Base-by-base conservation (phyloP, 345 rosid species). In the Pugionium cornutum region DNA sequence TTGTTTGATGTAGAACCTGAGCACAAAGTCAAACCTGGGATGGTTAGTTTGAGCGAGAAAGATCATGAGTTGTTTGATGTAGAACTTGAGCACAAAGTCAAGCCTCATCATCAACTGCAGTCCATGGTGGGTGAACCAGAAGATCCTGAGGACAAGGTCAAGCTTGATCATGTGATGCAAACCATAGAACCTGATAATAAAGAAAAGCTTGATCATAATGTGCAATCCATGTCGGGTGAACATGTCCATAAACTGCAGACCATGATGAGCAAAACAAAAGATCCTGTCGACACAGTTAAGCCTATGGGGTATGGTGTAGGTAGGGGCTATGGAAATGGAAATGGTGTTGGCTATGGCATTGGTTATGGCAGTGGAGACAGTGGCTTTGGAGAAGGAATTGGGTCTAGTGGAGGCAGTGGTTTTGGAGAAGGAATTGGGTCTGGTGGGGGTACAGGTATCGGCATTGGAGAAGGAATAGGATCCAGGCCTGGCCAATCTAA, bases 401-500 rank as follows among this genome's bases (percentile, higher is more conserved):
- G 75, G 6, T 64, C 70, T 42, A 30, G 65, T 62, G 80, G 76
- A 26, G 76, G 80, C 34, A 39, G 5, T 56, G 76, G 82, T 4
- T 60, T 46, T 33, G 79, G 79, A 9, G 60, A 42, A 63, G 79
- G 79, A 3, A 25, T 47, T 9, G 78, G 76, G 0, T 71, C 51
- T 32, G 30, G 45, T 51, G 70, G 62, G 6, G 64, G 64, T 43
- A n/a, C 64, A 58, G 64, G 64, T 31, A 30, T 59, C 44, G 77
- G 82, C 41, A 55, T 55, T 53, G 80, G 80, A 39, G 55, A 52
- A 62, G 83, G 80, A 7, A 33, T 4, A 37, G 75, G 77, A 43
- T 48, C 46, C 5, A 75, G 80, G 63, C 40, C 57, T 42, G 75
- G 39, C 34, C 68, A 73, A 54, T 64, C 77, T 37, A 60, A 66